phyloP scores from a whole-genome alignment of 2,329 filamentous ascomycete species.

The Cladosporium halotolerans region DNA sequence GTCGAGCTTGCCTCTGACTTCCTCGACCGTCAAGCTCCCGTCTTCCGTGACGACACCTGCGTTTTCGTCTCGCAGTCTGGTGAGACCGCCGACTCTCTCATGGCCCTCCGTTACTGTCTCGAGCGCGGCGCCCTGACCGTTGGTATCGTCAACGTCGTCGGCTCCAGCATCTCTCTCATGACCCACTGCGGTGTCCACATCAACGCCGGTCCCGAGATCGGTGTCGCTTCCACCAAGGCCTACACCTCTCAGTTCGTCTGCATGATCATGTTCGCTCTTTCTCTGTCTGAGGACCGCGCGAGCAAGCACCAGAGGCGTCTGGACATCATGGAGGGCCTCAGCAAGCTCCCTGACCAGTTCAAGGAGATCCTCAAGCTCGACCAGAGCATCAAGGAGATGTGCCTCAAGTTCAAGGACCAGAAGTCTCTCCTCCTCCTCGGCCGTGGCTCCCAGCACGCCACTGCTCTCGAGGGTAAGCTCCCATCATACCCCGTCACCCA shows the following conservation, averaged over 20 bases:
- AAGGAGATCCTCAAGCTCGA: conserved; percentile 86
- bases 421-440: conserved; percentile 92
- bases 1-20: conserved; percentile 98
- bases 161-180: conserved; percentile 95
- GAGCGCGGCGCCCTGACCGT: conserved; percentile 96
- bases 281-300: conserved; percentile 89
- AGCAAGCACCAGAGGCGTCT: conserved; percentile 87
- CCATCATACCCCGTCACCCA: background rate
- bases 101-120: conserved; percentile 95
- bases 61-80: conserved; percentile 98
- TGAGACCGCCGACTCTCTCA: conserved; percentile 94
- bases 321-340: conserved; percentile 93
- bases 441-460: conserved; percentile 93
- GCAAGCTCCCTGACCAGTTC: conserved; percentile 84
- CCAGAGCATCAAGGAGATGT: conserved; percentile 89
- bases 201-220: conserved; percentile 97
- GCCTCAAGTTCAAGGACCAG: conserved; percentile 91
- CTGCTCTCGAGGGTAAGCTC: conserved; percentile 72
- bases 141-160: conserved; percentile 97
- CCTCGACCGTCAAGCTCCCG: conserved; percentile 89
- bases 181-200: conserved; percentile 99
- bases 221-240: conserved; percentile 97
- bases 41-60: conserved; percentile 98
- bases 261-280: conserved; percentile 99
- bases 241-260: conserved; percentile 99